Evolutionary conservation across 306 rosid genomes (phyloP), one percentile per base, ranked within the genome.

Genomic region (Quercus engelmannii): DNA sequence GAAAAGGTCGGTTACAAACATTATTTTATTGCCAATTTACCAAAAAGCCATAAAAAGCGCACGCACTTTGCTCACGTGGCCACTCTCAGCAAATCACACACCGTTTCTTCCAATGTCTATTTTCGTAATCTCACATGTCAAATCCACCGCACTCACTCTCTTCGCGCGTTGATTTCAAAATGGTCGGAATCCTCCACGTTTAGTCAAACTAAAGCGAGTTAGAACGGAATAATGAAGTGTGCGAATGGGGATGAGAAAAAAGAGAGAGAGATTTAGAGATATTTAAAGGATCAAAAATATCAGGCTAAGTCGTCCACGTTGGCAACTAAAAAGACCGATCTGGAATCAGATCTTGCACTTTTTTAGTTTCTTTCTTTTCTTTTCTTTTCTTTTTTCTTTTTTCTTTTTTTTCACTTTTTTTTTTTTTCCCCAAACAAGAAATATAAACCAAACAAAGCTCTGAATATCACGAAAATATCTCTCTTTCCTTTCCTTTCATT

Each of bases 321-420:
- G 80, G 89, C 91, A 67, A 67, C 18, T 4, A 25, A 43, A 10
- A 0, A 1, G 80, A 74, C 69, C 74, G 80, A 85, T 79, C 81
- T 77, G 77, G 90, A 82, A 79, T 69, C 79, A 10, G 83, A 85
- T 69, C 79, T 80, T 81, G 89, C 84, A 85, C 91, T 85, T 88
- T 88, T 81, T 49, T 3, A 49, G 54, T 49, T 49, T 49, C 63
- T 78, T 70, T 17, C 7, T 38, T 5, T 35, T 0, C 0, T 38
- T 1, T 35, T 6, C 1, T 0, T 2, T 7, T n/a, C n/a, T 38
- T 0, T 6, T 41, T 46, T 46, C 2, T 43, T 46, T 0, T 2
- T 11, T 46, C 10, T 3, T 6, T 20, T 20, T 19, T 19, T 19
- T 6, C 25, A 0, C 5, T 5, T 23, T 23, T 5, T 0, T 1